A percentile compares a stretch with the other conserved stretches of the same genome.
phyloP scores from a whole-genome alignment of 78 protist species.

The Mastigamoeba balamuthi region DNA sequence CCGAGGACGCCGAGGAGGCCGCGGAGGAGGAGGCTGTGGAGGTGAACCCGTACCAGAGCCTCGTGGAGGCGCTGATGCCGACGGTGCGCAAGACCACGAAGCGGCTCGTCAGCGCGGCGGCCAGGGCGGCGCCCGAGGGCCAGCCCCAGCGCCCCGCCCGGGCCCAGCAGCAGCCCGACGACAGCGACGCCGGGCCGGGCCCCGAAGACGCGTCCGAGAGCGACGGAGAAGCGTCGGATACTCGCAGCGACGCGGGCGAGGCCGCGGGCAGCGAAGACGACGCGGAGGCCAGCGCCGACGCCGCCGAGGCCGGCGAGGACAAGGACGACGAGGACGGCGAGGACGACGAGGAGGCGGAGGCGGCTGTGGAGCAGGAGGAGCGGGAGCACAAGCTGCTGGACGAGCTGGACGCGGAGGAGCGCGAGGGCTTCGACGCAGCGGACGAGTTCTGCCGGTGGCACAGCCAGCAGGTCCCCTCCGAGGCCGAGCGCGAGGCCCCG shows the following conservation, averaged over 20 bases:
- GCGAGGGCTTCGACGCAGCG: neutral
- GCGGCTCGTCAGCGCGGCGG: no score
- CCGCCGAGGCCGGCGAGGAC: neutral
- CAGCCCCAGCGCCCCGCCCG: no score
- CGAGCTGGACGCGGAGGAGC: neutral
- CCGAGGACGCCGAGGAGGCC: no score
- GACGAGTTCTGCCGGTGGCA: neutral
- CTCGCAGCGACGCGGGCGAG: neutral
- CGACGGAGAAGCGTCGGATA: neutral
- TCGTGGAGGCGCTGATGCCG: no score
- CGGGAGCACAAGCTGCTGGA: neutral
- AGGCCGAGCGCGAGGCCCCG: neutral
- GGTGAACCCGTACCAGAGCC: no score
- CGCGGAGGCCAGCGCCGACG: neutral
- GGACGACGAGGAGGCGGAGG: neutral
- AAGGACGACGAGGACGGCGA: neutral
- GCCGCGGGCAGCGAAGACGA: neutral
- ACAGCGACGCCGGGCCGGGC: no score
- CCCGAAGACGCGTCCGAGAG: no score
- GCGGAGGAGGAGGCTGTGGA: no score
- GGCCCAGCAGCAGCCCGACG: no score
- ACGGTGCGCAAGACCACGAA: no score
- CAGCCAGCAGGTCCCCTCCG: neutral
- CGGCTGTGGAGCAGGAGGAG: neutral
- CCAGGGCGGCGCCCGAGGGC: no score